Base-by-base conservation (phyloP, 2,329 filamentous ascomycete species). In the Furcasterigmium sp. region DNA sequence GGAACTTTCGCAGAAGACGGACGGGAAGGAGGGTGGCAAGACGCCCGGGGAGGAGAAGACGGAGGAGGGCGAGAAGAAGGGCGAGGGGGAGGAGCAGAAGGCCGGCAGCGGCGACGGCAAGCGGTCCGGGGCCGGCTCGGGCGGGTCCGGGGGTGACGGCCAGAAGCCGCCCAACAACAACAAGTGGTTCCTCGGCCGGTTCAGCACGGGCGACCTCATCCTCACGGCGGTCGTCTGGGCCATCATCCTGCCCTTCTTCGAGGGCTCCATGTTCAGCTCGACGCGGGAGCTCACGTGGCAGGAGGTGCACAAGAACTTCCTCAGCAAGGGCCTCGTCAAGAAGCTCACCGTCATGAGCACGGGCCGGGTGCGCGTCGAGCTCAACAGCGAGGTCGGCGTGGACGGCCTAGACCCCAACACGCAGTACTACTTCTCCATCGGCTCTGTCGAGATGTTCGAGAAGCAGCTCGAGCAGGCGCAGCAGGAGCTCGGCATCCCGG, bases 291-390 rank as follows among this genome's bases (percentile, higher is more conserved):
- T 98, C 46, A 97, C 93, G 43, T 98, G 90, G 88, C 91, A 98
- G 67, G 93, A 98, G 68, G 88, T 98, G 68, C 77, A 87, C 50
- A 91, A 82, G 54, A 93, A 89, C 25, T 97, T 95, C 73, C 74
- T 98, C 47, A 90, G 96, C 67, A 96, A 95, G 73, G 93, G 93
- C 8, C 76, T 98, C 19, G 91, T 98, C 17, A 87, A 96, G 68
- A 96, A 91, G 70, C 76, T 98, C 15, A 84, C 95, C 26, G 78
- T 95, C 41, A 82, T 90, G 54, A 79, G 83, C 50, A 82, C 80
- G 55, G 61, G 61, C 13, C 80, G 79, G 48, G 93, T 97, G 37
- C 80, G 85, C 43, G 87, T 96, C 25, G 80, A 88, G 52, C 73
- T 93, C 39, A 82, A 94, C 61, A 82, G 85, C 39, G 84, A 91